Base-by-base conservation (phyloP, 1,139 yeast species). In the Blastobotrys proliferans region DNA sequence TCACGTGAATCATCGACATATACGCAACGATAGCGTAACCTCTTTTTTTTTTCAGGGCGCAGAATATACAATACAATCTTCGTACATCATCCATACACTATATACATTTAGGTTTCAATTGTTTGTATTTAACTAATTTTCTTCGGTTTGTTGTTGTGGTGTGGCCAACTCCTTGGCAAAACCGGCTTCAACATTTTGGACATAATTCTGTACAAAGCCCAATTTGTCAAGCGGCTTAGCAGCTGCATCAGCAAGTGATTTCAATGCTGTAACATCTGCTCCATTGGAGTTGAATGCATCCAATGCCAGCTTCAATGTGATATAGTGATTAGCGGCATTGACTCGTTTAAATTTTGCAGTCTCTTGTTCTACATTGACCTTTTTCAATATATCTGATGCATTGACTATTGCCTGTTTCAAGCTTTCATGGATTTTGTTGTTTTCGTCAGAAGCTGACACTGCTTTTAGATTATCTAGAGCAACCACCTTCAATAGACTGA, bases 401-500 rank as follows among this genome's bases (percentile, higher is more conserved):
- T 21, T 11, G 3, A 27, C 27, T 17, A 26, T 17, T 3, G 39
- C 22, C 8, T 14, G 25, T 3, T 16, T 8, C 3, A 27, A 17
- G 4, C 11, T 3, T 13, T 13, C 14, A 10, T 27, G 8, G 16
- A 26, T 24, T 19, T 26, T n/a, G 11, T 14, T 13, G 8, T 9
- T n/a, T 22, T 22, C 31, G 3, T 26, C 14, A 27, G n/a, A 3
- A n/a, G 3, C 14, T 19, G 32, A 34, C 20, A 24, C 37, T 3
- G 28, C 9, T 26, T 6, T 22, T 9, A 35, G 13, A 16, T 39
- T 36, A 18, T 20, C 17, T 20, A 40, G 25, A 3, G 41, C 48
- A 4, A 29, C 43, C n/a, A 39, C 31, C 16, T 26, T 35, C 20
- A 45, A 32, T 36, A 45, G 31, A 8, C 33, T 35, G 17, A 35